Conservation (phyloP, 2,329 filamentous ascomycete genomes). For the Fonsecaea nubica region DNA sequence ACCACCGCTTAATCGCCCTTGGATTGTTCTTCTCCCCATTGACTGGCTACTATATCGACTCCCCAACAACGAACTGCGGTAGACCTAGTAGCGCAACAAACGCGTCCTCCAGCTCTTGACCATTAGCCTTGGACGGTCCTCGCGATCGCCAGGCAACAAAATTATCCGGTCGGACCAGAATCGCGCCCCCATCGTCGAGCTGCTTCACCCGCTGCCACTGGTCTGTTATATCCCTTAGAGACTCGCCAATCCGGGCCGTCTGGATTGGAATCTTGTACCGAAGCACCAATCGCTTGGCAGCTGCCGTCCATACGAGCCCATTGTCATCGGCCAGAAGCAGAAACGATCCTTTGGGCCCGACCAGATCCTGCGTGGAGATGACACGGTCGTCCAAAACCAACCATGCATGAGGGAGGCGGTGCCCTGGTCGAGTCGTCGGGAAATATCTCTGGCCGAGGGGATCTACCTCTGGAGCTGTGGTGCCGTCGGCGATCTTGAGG, state of each 20-base stretch:
- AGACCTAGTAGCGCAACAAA: neutral
- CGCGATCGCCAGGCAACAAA: constrained; percentile 40
- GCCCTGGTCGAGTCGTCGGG: constrained; percentile 8
- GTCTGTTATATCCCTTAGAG: constrained; percentile 25
- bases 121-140: neutral
- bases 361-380: neutral
- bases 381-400: neutral
- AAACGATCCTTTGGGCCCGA: neutral
- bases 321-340: constrained; percentile 2
- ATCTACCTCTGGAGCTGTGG: neutral
- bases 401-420: constrained; percentile 16
- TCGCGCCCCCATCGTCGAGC: constrained; percentile 33
- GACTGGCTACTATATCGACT: neutral
- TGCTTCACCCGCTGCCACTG: constrained; percentile 31
- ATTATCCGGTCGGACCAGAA: constrained; percentile 43
- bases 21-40: neutral
- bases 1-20: no score
- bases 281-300: neutral
- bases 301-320: neutral
- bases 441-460: neutral
- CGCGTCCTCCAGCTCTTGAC: neutral
- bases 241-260: neutral
- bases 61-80: neutral
- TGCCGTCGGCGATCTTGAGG: neutral
- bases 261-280: neutral